phyloP scores from a whole-genome alignment of 371 early-diverging fungal genomes.

The Ordospora colligata region DNA sequence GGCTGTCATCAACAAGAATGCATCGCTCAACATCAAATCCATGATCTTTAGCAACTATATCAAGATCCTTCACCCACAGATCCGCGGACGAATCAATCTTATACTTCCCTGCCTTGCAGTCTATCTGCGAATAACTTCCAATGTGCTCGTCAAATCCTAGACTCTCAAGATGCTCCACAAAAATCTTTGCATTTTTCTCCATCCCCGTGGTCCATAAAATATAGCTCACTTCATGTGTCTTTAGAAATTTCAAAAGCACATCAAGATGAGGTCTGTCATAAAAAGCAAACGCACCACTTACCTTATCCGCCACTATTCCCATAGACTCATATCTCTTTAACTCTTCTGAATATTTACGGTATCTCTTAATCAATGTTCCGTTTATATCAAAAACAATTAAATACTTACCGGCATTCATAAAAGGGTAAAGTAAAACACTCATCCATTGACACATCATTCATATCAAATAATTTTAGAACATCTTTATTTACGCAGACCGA shows the following conservation, averaged over 20 bases:
- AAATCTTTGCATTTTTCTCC: conserved; percentile 42
- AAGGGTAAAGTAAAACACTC: background rate
- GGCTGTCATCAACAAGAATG: conserved; percentile 48
- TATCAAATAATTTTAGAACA: background rate
- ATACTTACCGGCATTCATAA: background rate
- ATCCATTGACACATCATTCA: conserved; percentile 20
- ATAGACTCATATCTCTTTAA: background rate
- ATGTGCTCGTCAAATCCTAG: conserved; percentile 26
- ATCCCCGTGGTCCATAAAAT: conserved; percentile 55
- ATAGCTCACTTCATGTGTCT: conserved; percentile 34
- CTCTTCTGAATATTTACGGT: conserved; percentile 20
- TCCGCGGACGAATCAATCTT: conserved; percentile 15
- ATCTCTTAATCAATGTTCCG: conserved; percentile 39
- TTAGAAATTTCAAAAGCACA: conserved; percentile 33
- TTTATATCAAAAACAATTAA: conserved; percentile 51
- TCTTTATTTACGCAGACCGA: background rate
- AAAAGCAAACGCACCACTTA: conserved; percentile 2
- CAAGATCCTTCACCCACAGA: conserved; percentile 41
- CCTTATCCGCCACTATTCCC: background rate
- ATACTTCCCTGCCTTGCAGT: conserved; percentile 25
- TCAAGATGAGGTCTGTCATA: conserved; percentile 44
- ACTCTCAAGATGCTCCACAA: conserved; percentile 20
- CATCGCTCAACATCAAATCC: conserved; percentile 27
- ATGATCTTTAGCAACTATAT: conserved; percentile 13
- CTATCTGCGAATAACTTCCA: conserved; percentile 14